Evolutionary conservation across 352 stramenopile species (phyloP).

Genomic region (Globisporangium takayamanum): DNA sequence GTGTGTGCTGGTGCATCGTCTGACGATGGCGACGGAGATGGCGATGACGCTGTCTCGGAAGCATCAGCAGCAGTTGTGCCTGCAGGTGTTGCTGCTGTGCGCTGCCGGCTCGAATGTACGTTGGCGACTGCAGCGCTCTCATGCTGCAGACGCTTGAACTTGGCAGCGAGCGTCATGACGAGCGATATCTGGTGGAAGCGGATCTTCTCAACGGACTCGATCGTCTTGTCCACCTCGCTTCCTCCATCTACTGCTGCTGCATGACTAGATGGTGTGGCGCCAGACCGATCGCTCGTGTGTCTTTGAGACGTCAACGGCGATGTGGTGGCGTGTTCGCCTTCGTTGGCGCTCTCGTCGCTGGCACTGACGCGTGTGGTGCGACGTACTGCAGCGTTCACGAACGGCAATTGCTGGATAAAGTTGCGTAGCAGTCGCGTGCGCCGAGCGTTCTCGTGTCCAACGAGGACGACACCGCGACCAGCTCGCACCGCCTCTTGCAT

Average conservation of each 20-base stretch:
- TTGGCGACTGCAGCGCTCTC: background rate
- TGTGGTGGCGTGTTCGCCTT: background rate
- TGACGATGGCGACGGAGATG: background rate
- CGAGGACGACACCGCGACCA: constrained; percentile 26
- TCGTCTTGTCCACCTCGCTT: constrained; percentile 3
- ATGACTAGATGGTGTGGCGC: background rate
- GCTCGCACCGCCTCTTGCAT: constrained; percentile 36
- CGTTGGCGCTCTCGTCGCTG: background rate
- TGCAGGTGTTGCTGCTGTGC: background rate
- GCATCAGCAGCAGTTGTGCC: background rate
- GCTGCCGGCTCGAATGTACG: background rate
- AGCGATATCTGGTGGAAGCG: constrained; percentile 40
- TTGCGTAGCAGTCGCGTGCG: constrained; percentile 29
- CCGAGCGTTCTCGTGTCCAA: constrained; percentile 23
- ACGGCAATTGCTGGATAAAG: constrained; percentile 25
- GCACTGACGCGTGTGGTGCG: background rate
- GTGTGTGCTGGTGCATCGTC: background rate
- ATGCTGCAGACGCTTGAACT: constrained; percentile 15
- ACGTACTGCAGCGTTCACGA: background rate
- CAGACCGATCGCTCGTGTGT: background rate
- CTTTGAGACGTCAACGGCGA: background rate
- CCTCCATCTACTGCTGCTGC: background rate
- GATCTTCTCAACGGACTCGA: constrained; percentile 36
- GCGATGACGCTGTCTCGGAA: background rate
- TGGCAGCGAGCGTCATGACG: constrained; percentile 25